phyloP scores from a whole-genome alignment of 2,329 filamentous ascomycete genomes.

The Zalaria obscura region DNA sequence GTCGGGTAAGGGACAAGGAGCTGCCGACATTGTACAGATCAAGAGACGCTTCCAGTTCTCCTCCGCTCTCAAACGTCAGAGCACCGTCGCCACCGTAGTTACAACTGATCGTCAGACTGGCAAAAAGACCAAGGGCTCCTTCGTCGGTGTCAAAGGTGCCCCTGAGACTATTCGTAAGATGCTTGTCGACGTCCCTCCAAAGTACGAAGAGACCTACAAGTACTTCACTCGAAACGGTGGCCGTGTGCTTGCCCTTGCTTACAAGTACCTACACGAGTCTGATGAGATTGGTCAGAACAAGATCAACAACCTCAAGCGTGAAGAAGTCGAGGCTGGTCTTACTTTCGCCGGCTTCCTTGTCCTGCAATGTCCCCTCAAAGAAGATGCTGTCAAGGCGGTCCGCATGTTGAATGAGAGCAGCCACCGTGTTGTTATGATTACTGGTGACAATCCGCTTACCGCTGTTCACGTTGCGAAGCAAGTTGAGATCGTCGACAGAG shows the following conservation, averaged over 20 bases:
- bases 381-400: conserved; percentile 85
- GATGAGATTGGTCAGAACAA: conserved; percentile 67
- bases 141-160: conserved; percentile 91
- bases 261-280: conserved; percentile 76
- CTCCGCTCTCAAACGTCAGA: conserved; percentile 88
- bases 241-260: conserved; percentile 82
- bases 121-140: conserved; percentile 68
- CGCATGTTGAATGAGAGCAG: conserved; percentile 98
- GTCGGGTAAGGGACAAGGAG: conserved; percentile 27
- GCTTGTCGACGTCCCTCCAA: conserved; percentile 64
- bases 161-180: conserved; percentile 95
- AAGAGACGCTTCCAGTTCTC: conserved; percentile 98
- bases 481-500: conserved; percentile 94
- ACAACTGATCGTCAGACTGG: conserved; percentile 57
- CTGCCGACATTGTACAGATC: conserved; percentile 71
- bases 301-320: conserved; percentile 89
- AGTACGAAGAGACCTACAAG: conserved; percentile 97
- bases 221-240: conserved; percentile 94
- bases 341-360: conserved; percentile 92
- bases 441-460: conserved; percentile 92
- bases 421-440: conserved; percentile 98
- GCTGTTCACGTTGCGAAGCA: conserved; percentile 89
- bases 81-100: conserved; percentile 74
- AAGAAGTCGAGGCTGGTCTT: conserved; percentile 74
- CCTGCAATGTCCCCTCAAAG: conserved; percentile 88